Percentiles rank a stretch among this genome's conserved stretches.
Conservation (phyloP, 768 basidiomycete genomes). For the Lentinus brumalis region DNA sequence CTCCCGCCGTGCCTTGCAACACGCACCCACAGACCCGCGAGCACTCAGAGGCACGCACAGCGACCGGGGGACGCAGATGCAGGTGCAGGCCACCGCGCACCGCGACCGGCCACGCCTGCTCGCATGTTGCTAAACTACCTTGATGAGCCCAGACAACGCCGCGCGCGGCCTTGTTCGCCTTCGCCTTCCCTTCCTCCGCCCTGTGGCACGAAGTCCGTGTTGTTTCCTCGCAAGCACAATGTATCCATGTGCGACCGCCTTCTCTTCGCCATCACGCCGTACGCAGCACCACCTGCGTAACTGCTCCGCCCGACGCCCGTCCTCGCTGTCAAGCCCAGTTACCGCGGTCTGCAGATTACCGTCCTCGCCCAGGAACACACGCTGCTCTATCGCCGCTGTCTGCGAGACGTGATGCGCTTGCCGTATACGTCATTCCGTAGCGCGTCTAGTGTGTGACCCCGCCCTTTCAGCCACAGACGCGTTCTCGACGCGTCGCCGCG, state of each 20-base stretch:
- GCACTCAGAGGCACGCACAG: not conserved
- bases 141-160: conserved; percentile 2
- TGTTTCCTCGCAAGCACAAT: conserved; percentile 14
- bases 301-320: conserved; percentile 1
- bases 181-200: conserved; percentile 6
- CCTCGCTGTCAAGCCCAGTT: not conserved
- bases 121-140: conserved; percentile 10
- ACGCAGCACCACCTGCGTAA: not conserved
- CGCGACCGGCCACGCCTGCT: not conserved
- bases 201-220: conserved; percentile 3
- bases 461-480: conserved; percentile 22
- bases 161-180: not conserved
- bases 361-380: conserved; percentile 10
- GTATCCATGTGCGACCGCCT: conserved; percentile 13
- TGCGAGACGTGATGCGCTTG: conserved; percentile 16
- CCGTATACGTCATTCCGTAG: conserved; percentile 5
- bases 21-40: not conserved
- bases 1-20: not conserved
- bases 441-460: conserved; percentile 9
- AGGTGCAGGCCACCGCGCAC: not conserved
- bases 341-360: conserved; percentile 3
- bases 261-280: conserved; percentile 9
- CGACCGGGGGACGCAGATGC: conserved; percentile 1
- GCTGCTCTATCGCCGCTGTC: conserved; percentile 8
- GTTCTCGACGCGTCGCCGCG: conserved; percentile 16